Percentiles rank a stretch among this genome's conserved stretches.
phyloP scores from a whole-genome alignment of 2,329 filamentous ascomycete genomes.

The Aspergillus transmontanensis region DNA sequence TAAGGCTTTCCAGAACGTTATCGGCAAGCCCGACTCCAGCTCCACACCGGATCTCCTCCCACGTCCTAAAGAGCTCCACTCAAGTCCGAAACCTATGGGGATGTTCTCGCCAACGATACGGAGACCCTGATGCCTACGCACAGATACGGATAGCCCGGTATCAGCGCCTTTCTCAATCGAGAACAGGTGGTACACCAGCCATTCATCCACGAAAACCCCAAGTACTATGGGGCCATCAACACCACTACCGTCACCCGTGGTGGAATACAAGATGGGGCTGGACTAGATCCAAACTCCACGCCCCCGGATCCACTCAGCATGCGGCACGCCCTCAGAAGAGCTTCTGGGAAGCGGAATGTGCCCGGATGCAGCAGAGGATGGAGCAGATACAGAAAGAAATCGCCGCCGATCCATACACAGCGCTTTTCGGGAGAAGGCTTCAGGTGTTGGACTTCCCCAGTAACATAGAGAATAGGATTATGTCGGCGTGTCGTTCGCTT shows the following conservation, averaged over 20 bases:
- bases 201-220: conserved; percentile 6
- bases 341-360: conserved; percentile 26
- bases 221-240: conserved; percentile 1
- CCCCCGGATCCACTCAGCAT: background rate
- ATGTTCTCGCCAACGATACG: conserved; percentile 6
- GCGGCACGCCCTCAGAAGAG: conserved; percentile 3
- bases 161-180: conserved; percentile 1
- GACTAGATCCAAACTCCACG: conserved; percentile 4
- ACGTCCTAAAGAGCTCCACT: background rate
- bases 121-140: background rate
- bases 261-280: conserved; percentile 20
- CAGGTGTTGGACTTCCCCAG: conserved; percentile 24
- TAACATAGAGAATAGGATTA: conserved; percentile 29
- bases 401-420: conserved; percentile 42
- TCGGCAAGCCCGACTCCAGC: background rate
- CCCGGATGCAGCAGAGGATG: conserved; percentile 34
- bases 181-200: background rate
- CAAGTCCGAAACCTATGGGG: conserved; percentile 16
- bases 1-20: background rate
- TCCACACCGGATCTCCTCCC: conserved; percentile 1
- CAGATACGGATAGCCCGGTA: conserved; percentile 8
- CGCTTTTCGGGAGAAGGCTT: conserved; percentile 42
- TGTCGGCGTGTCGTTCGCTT: conserved; percentile 34
- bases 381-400: conserved; percentile 38
- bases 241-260: conserved; percentile 14